phyloP scores from a whole-genome alignment of 148 eudicot genomes.

The Tetragonia tetragonoides region DNA sequence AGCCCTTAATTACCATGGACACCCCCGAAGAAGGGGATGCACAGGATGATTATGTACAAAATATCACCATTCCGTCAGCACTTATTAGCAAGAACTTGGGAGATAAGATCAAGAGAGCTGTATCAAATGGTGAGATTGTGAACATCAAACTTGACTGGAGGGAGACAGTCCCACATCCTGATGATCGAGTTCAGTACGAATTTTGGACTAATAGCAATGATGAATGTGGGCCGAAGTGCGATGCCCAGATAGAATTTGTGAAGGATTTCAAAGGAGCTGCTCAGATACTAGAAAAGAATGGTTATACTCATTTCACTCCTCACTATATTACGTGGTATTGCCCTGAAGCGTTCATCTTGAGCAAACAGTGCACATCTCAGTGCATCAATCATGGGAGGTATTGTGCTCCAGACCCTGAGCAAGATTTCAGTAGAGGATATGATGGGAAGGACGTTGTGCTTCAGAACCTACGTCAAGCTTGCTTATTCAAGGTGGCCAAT shows the following conservation, averaged over 20 bases:
- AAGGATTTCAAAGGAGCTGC: constrained; percentile 87
- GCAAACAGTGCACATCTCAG: constrained; percentile 89
- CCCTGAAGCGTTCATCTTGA: constrained; percentile 73
- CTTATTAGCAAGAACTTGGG: constrained; percentile 75
- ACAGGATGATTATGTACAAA: constrained; percentile 60
- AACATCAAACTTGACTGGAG: constrained; percentile 87
- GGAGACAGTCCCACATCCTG: constrained; percentile 95
- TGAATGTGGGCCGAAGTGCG: constrained; percentile 92
- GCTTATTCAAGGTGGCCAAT: constrained; percentile 80
- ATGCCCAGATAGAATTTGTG: constrained; percentile 74
- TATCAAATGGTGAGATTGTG: constrained; percentile 59
- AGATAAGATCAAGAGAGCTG: constrained; percentile 62
- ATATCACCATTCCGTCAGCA: constrained; percentile 80
- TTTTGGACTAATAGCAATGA: constrained; percentile 97
- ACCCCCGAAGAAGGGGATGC: constrained; percentile 71
- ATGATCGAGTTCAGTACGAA: constrained; percentile 93
- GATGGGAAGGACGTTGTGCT: constrained; percentile 92
- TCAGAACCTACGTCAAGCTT: constrained; percentile 87
- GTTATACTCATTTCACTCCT: constrained; percentile 83
- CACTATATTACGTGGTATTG: constrained; percentile 97
- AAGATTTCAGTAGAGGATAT: constrained; percentile 79
- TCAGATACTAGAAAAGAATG: constrained; percentile 79
- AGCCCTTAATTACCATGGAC: constrained; percentile 95
- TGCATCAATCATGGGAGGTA: constrained; percentile 93
- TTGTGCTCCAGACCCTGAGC: constrained; percentile 97